Base-by-base conservation (phyloP, 345 rosid species). In the Eucalyptus guilfoylei region DNA sequence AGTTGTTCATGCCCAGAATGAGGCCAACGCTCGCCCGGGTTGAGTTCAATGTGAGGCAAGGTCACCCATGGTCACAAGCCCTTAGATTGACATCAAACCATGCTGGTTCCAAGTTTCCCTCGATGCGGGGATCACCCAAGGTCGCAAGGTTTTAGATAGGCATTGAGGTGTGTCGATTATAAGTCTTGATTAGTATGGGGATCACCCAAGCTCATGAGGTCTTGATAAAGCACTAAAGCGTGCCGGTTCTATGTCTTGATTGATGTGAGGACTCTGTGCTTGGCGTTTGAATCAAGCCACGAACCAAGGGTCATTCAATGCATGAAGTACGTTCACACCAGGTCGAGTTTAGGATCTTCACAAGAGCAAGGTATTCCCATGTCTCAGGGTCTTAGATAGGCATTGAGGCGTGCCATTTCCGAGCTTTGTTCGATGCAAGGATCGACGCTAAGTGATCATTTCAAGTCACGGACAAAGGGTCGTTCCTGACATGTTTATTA, bases 121-220 rank as follows among this genome's bases (percentile, higher is more conserved):
- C 3, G 1, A 0, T 49, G 17, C 0, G 1, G 1, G 50, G 50
- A 49, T 49, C 0, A 7, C 7, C 6, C 1, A 5, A 49, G 17
- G 7, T 0, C 0, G 0, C 50, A 49, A 2, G 17, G 7, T 49
- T 17, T 49, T 49, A 14, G 17, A 49, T 49, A 1, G 1, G 3
- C 50, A 49, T 49, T 14, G 1, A 49, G 17, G 50, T 0, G 0
- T 49, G 7, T 0, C 0, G 0, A 0, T 49, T 49, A 3, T 49
- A 49, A 49, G 50, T 49, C 17, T 49, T 49, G 50, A 49, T 5
- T 0, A 1, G 1, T 49, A 49, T 5, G 7, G 50, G 50, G 50
- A 49, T 49, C 50, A 49, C 50, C 7, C 50, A 49, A 49, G 50
- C 50, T 2, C 50, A 49, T 0, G 7, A 49, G 50, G 0, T 49